Evolutionary conservation across 2,329 filamentous ascomycete genomes (phyloP), one percentile per base, ranked within the genome.

Genomic region (Cladophialophora psammophila): DNA sequence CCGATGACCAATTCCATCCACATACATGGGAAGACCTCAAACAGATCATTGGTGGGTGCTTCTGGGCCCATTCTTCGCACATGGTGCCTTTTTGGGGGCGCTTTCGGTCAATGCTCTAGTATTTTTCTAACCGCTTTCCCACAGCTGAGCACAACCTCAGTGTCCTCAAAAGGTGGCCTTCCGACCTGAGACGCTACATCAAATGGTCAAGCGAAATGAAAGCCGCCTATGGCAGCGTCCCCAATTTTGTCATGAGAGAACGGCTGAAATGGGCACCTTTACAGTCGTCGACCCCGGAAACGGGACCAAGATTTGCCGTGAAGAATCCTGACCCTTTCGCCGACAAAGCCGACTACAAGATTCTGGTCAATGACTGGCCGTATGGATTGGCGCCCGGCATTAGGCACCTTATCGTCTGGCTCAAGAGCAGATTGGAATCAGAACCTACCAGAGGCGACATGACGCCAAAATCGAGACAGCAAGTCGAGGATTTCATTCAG

Each of bases 291-390:
- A 72, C 67, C 31, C 68, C 78, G 71, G 55, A 74, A 63, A 65
- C 71, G 53, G 75, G 73, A n/a, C 73, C 76, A 0, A 50, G 74
- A 10, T 84, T 86, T 69, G 70, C 76, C 4, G 80, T 81, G 65
- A 75, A 76, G 18, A 84, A 84, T 67, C 72, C 78, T 10, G 78
- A 76, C 3, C 86, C 87, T 0, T 89, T 89, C 74, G 82, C 80
- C 55, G 80, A 87, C 71, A 70, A 78, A 9, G 73, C 75, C 38
- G 87, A 89, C 75, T 89, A 84, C 75, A 81, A 78, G 64, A 84
- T 88, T 63, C 78, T 89, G 55, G 78, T 79, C 52, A 90, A 90
- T 72, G 87, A 90, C 75, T 90, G 87, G 87, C 85, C 86, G 1
- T 90, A 90, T 75, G 87, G 86, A 3, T 72, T 88, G 18, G 82